Evolutionary conservation across 2,329 filamentous ascomycete genomes (phyloP), one percentile per base, ranked within the genome.

Genomic region (Fusarium praegraminearum): DNA sequence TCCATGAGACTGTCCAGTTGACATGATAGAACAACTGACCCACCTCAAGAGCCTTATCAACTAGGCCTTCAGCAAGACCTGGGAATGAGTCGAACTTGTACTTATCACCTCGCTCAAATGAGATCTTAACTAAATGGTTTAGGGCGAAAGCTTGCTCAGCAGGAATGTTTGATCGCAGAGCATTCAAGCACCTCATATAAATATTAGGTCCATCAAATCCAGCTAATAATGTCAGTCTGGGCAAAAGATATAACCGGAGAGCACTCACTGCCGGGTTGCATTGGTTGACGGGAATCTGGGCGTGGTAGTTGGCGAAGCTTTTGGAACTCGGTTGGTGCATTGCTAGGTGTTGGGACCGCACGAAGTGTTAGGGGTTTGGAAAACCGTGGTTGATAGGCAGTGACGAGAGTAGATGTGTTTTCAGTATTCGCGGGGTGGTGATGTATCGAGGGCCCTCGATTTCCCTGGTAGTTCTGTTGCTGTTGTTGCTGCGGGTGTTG

Each of bases 71-170:
- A 1, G 93, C 93, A 30, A 99, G 85, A 12, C 93, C 91, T 2
- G 93, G 91, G 73, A 98, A 98, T 7, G 93, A 92, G 73, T 97
- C 94, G 71, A 98, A 98, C 65, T 93, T 92, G 81, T 97, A 98
- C 79, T 97, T 97, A 78, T 98, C 96, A 46, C 95, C 95, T 44
- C 94, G 89, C 79, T 98, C 94, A 76, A 91, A 96, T 0, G 94
- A 98, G 30, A 98, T 98, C 78, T 97, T 97, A 63, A 98, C 94
- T 6, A 98, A 83, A 75, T 98, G 95, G 74, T 97, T 93, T 13
- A 98, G 83, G 0, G 94, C 95, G 80, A 97, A 98, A n/a, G 93
- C 90, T 74, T 98, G 92, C 77, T 99, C 95, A 15, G 90, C 87
- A 5, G 87, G 87, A 28, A 97, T 88, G 4, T 89, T 89, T 16